Percentiles rank a stretch among this genome's conserved stretches.
Conservation (phyloP, 164 flowering plant species). For the Malania oleifera region DNA sequence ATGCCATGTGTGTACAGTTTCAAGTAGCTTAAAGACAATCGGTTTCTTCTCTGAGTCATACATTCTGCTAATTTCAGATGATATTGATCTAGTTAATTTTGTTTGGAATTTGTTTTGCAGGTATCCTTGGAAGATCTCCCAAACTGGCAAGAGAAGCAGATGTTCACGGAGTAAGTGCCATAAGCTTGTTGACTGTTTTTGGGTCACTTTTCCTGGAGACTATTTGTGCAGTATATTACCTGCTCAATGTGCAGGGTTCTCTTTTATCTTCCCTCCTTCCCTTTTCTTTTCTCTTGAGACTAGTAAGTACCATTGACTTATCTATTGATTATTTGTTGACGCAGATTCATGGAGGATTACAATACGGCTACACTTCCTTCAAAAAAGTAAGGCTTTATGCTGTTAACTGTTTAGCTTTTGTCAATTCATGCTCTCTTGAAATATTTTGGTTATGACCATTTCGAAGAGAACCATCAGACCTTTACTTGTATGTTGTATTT, state of each 20-base stretch:
- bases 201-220: background rate
- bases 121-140: slow-evolving; percentile 84
- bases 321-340: background rate
- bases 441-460: background rate
- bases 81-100: background rate
- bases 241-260: too few relatives aligned
- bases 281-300: background rate
- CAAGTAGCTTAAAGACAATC: too few relatives aligned
- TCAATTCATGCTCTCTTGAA: background rate
- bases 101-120: slow-evolving; percentile 30
- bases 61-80: too few relatives aligned
- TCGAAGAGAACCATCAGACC: too few relatives aligned
- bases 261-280: background rate
- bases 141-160: slow-evolving; percentile 95
- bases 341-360: slow-evolving; percentile 99
- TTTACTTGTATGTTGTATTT: too few relatives aligned
- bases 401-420: background rate
- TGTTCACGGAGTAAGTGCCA: slow-evolving; percentile 76
- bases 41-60: too few relatives aligned
- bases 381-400: slow-evolving; percentile 65
- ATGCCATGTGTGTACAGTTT: too few relatives aligned
- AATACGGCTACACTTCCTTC: slow-evolving; percentile 97
- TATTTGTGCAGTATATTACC: background rate
- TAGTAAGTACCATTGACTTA: background rate
- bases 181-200: slow-evolving; percentile 4